These are phyloP conservation scores for Solanum megistacrolobum DNA, from an alignment of 257 asterid genomes.

Conservation along the genomic window DNA sequence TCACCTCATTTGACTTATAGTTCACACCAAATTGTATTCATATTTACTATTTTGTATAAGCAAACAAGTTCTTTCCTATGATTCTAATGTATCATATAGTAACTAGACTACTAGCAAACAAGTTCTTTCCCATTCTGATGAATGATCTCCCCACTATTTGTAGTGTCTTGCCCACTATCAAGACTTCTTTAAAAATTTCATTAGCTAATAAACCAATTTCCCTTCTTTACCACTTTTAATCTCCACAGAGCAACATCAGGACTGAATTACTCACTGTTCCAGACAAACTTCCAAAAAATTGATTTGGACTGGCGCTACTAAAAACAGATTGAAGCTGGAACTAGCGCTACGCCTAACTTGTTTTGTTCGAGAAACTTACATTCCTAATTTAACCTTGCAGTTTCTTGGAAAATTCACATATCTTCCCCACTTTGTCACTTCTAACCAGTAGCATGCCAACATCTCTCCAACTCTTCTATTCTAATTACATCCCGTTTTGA, in stretches of 20 bases:
- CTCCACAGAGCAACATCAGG: neutral
- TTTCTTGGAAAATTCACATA: neutral
- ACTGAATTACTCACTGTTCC: neutral
- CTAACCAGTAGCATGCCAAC: neutral
- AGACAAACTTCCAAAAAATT: neutral
- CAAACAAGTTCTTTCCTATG: neutral
- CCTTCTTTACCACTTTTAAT: neutral
- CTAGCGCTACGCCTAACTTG: neutral
- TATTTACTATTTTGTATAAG: neutral
- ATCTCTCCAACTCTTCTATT: neutral
- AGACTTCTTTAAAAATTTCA: neutral
- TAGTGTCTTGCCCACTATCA: neutral
- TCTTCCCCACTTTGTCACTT: neutral
- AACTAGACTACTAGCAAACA: neutral
- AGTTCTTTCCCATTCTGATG: neutral
- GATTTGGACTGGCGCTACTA: neutral
- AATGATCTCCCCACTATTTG: neutral
- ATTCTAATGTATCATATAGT: neutral
- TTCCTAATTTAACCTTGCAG: neutral
- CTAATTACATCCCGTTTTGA: neutral
- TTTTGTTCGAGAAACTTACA: neutral
- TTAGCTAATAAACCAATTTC: neutral
- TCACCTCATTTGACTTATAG: neutral
- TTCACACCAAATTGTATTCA: neutral
- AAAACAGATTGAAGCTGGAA: neutral